phyloP scores from a whole-genome alignment of 2,329 filamentous ascomycete species.

The Sporothrix euskadiensis region DNA sequence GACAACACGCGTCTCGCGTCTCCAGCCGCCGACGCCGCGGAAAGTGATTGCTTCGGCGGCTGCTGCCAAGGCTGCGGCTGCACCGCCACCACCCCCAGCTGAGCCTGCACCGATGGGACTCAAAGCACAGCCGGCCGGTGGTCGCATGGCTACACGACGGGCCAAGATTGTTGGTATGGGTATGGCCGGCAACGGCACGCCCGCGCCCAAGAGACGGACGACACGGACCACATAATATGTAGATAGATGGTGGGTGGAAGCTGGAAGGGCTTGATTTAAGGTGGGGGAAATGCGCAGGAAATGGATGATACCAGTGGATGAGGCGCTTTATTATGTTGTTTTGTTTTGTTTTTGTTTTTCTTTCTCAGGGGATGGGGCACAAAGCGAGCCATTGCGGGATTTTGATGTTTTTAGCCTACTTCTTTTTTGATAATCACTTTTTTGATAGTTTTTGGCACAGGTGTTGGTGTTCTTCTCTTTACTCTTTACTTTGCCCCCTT shows the following conservation, averaged over 20 bases:
- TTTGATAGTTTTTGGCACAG: conserved; percentile 4
- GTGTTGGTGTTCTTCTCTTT: not conserved
- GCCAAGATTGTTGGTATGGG: conserved; percentile 31
- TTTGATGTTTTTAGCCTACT: not conserved
- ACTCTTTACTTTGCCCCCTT: not conserved
- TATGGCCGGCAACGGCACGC: conserved; percentile 33
- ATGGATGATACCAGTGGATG: not conserved
- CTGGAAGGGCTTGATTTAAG: not conserved
- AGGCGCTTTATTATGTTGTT: not conserved
- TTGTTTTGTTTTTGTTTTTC: not conserved
- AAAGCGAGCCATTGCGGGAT: not conserved
- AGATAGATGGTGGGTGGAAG: not conserved
- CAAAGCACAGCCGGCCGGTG: conserved; percentile 14
- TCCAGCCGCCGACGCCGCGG: conserved; percentile 32
- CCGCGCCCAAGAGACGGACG: conserved; percentile 32
- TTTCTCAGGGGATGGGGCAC: not conserved
- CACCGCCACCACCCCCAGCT: not conserved
- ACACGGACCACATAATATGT: conserved; percentile 8
- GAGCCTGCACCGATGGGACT: not conserved
- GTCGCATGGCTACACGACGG: conserved; percentile 30
- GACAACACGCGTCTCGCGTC: conserved; percentile 29
- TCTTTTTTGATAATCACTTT: not conserved
- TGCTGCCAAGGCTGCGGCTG: conserved; percentile 17
- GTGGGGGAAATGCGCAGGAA: not conserved
- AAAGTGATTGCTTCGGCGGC: conserved; percentile 29